Percentiles rank a stretch among this genome's conserved stretches.
phyloP scores from a whole-genome alignment of 257 asterid genomes.

The Solanum habrochaites region DNA sequence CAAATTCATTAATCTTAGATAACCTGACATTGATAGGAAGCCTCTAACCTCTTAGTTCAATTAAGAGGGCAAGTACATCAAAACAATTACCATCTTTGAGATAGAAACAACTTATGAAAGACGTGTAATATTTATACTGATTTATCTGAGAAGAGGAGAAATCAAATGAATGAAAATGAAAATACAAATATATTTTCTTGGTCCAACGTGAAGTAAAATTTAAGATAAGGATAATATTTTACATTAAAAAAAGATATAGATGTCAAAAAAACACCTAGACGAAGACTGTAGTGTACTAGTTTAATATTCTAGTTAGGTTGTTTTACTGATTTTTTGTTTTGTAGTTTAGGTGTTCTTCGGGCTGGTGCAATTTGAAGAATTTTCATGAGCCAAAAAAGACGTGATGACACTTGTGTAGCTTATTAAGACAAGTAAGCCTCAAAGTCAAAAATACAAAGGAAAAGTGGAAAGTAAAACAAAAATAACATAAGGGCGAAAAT shows the following conservation, averaged over 20 bases:
- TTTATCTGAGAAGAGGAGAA: neutral
- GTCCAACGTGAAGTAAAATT: neutral
- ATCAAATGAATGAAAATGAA: neutral
- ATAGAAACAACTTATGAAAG: neutral
- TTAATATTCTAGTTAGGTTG: neutral
- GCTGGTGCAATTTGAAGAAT: neutral
- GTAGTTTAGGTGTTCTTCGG: neutral
- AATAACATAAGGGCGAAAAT: no score
- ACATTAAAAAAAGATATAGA: neutral
- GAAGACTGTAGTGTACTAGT: neutral
- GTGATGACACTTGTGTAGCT: no score
- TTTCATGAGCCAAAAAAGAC: no score
- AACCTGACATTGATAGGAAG: neutral
- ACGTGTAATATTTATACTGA: neutral
- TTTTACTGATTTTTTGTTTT: neutral
- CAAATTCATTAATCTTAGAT: neutral
- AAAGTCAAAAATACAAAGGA: no score
- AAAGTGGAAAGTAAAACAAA: no score
- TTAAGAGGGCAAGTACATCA: neutral
- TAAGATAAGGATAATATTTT: no score
- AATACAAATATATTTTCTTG: neutral
- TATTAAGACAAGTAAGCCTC: no score
- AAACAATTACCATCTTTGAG: neutral
- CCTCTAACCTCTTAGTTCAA: neutral
- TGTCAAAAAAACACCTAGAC: no score